phyloP scores from a whole-genome alignment of 257 asterid species.

The Mitragyna speciosa region DNA sequence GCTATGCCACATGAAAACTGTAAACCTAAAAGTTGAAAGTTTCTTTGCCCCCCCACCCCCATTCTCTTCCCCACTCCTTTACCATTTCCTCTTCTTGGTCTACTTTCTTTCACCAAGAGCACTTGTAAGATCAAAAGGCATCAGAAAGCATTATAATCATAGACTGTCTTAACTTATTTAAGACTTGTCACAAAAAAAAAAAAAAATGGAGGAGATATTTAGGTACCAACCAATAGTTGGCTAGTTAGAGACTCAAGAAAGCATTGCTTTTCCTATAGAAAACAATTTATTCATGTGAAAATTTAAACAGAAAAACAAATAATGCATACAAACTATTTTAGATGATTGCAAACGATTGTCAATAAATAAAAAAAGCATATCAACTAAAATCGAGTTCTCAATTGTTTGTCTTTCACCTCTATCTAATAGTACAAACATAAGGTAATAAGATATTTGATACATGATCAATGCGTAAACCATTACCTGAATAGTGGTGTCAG shows the following conservation, averaged over 20 bases:
- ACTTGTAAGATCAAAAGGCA: slow-evolving; percentile 12
- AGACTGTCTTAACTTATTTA: background rate
- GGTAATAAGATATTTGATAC: background rate
- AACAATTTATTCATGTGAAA: background rate
- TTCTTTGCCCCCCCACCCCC: background rate
- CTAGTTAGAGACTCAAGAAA: background rate
- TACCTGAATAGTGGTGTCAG: background rate
- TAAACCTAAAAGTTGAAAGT: slow-evolving; percentile 6
- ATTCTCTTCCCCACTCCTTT: background rate
- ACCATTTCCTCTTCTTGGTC: background rate
- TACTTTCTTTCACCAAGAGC: slow-evolving; percentile 1
- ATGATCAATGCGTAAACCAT: background rate
- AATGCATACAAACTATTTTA: background rate
- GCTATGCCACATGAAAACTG: slow-evolving; percentile 1
- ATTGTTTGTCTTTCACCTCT: background rate
- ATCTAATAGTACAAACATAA: too few species aligned
- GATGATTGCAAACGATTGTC: background rate
- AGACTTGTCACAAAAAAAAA: background rate
- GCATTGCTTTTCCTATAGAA: background rate
- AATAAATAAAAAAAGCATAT: background rate
- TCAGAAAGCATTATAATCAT: background rate
- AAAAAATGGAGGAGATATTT: slow-evolving; percentile 4
- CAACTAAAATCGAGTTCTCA: background rate
- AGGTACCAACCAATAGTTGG: background rate
- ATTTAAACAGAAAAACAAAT: background rate